A percentile compares a stretch with the other conserved stretches of the same genome.
These are phyloP conservation scores for Gossypium raimondii DNA, from an alignment of 345 rosid species.

Conservation along the genomic window DNA sequence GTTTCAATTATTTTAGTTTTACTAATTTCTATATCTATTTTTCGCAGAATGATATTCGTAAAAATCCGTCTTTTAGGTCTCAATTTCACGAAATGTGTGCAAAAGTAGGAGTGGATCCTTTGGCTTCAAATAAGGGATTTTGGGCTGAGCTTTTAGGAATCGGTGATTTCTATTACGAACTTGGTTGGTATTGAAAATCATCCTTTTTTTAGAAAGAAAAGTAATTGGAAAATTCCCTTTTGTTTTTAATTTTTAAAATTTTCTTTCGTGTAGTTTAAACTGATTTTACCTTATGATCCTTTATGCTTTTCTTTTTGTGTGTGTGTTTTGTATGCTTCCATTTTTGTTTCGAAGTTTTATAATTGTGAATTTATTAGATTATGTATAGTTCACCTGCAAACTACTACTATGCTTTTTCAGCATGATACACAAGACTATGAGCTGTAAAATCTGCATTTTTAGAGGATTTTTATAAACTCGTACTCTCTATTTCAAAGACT, in stretches of 20 bases:
- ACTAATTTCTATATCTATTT: neutral
- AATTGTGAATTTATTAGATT: neutral
- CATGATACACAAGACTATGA: slow-evolving; percentile 2
- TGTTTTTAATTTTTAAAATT: neutral
- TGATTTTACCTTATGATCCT: neutral
- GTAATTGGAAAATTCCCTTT: neutral
- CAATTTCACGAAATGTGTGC: slow-evolving; percentile 92
- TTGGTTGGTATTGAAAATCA: slow-evolving; percentile 42
- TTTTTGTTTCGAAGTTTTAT: neutral
- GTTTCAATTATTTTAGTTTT: neutral
- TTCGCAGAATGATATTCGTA: slow-evolving; percentile 66
- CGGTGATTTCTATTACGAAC: slow-evolving; percentile 94
- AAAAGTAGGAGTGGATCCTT: slow-evolving; percentile 91
- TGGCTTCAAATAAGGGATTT: slow-evolving; percentile 89
- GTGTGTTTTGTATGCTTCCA: neutral
- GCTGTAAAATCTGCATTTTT: neutral
- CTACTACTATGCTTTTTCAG: too few relatives aligned
- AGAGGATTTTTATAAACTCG: neutral
- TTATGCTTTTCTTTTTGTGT: neutral
- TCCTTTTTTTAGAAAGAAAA: neutral
- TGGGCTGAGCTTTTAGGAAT: slow-evolving; percentile 98
- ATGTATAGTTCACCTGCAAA: neutral
- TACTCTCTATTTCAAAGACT: neutral
- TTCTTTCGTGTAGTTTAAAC: neutral
- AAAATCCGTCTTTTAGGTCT: slow-evolving; percentile 71